These are phyloP conservation scores for Komagataea norvegica DNA, from an alignment of 1,139 yeast species.

Conservation along the genomic window DNA sequence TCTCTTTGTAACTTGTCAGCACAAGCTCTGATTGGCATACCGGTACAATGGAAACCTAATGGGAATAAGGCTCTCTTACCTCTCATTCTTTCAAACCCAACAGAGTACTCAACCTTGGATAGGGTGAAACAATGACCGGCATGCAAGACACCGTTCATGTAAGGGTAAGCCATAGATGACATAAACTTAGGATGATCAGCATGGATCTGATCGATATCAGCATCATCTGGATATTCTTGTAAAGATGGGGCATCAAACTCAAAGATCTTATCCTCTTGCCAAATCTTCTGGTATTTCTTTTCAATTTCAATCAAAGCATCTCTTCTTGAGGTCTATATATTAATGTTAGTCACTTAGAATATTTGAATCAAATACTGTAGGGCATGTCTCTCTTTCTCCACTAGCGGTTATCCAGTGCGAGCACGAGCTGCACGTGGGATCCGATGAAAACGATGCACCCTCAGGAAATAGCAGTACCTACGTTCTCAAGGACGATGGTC, in stretches of 20 bases:
- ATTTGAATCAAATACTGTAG: no score
- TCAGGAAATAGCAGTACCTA: conserved; percentile 18
- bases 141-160: conserved; percentile 97
- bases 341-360: no score
- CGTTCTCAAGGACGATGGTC: conserved; percentile 38
- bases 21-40: conserved; percentile 97
- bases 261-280: conserved; percentile 83
- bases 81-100: conserved; percentile 92
- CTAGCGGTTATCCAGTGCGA: no score
- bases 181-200: conserved; percentile 80
- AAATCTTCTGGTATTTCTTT: conserved; percentile 77
- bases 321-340: conserved; percentile 71
- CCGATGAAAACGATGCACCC: no score
- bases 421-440: no score
- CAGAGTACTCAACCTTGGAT: conserved; percentile 89
- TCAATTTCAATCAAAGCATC: conserved; percentile 89
- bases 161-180: conserved; percentile 96
- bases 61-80: conserved; percentile 94
- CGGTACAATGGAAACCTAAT: conserved; percentile 98
- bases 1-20: conserved; percentile 95
- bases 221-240: conserved; percentile 57
- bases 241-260: conserved; percentile 83
- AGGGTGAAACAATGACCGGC: conserved; percentile 97
- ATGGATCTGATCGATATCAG: conserved; percentile 62
- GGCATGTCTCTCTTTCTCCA: no score